A percentile compares a stretch with the other conserved stretches of the same genome.
Conservation (phyloP, 805 yeast genomes). For the Ogataea populi-albae region DNA sequence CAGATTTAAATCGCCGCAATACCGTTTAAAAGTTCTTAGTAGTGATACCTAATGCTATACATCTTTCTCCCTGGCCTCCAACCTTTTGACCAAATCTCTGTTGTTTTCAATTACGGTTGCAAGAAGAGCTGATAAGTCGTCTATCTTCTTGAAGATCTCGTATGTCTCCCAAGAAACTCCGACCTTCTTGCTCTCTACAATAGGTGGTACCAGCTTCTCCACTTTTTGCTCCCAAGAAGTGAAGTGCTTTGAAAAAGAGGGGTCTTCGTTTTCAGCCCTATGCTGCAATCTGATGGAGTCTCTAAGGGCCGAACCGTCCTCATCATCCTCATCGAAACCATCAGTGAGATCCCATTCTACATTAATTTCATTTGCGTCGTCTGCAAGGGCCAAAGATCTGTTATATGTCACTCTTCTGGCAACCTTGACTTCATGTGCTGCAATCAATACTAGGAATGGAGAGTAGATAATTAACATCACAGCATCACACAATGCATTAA, state of each 20-base stretch:
- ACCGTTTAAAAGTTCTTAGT: no score
- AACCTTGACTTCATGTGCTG: constrained; percentile 59
- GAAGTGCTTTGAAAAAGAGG: constrained; percentile 56
- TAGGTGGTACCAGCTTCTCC: constrained; percentile 54
- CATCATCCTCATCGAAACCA: constrained; percentile 52
- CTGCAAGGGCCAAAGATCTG: constrained; percentile 58
- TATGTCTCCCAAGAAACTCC: constrained; percentile 67
- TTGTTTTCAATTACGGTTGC: not conserved
- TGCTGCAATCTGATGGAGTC: constrained; percentile 48
- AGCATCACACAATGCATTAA: constrained; percentile 42
- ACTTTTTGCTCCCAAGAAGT: constrained; percentile 51
- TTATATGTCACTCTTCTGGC: constrained; percentile 75
- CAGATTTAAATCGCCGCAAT: no score
- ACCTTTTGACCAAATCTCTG: constrained; percentile 1
- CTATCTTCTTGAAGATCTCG: constrained; percentile 51
- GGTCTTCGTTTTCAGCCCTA: constrained; percentile 66
- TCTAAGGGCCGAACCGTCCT: constrained; percentile 30
- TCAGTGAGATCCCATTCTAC: constrained; percentile 82
- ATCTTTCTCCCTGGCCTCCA: no score
- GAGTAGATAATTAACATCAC: constrained; percentile 66
- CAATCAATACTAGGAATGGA: constrained; percentile 60
- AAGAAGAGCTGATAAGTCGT: constrained; percentile 34
- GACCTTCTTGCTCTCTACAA: constrained; percentile 47
- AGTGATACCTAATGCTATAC: no score
- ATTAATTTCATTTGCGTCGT: constrained; percentile 77